phyloP scores from a whole-genome alignment of 371 early-diverging fungal genomes.

The Blyttiomyces sp. region DNA sequence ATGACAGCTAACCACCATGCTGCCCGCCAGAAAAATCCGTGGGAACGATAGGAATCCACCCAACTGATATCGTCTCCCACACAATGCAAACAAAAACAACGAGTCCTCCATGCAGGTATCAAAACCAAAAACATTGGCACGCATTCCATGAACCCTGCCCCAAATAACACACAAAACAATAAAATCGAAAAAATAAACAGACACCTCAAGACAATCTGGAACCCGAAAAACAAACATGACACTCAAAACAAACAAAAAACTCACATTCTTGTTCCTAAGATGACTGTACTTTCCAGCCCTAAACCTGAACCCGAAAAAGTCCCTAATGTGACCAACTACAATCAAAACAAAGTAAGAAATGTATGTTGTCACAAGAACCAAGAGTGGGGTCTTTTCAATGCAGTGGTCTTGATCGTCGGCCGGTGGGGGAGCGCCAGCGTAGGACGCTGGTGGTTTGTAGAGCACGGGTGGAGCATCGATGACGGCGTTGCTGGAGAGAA shows the following conservation, averaged over 20 bases:
- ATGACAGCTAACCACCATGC: no score
- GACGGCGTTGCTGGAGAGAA: slow-evolving; percentile 14
- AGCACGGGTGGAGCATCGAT: slow-evolving; percentile 18
- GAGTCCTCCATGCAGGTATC: no score
- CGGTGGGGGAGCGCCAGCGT: slow-evolving; percentile 1
- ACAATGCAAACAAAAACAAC: no score
- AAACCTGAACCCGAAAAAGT: slow-evolving; percentile 73
- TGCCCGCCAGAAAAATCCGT: no score
- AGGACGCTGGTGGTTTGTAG: slow-evolving; percentile 8
- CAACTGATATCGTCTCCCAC: no score
- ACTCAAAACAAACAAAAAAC: slow-evolving; percentile 4
- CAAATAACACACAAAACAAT: neutral
- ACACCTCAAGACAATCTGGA: neutral
- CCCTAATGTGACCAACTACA: slow-evolving; percentile 88
- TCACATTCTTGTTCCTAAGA: slow-evolving; percentile 67
- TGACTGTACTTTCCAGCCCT: slow-evolving; percentile 66
- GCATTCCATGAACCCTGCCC: no score
- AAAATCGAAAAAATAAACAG: neutral
- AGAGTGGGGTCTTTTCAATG: slow-evolving; percentile 63
- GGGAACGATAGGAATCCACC: no score
- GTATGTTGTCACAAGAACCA: slow-evolving; percentile 90
- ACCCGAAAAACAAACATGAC: neutral
- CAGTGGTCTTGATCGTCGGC: slow-evolving; percentile 24
- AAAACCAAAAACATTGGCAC: no score
- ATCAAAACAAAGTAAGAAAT: slow-evolving; percentile 93